Percentiles rank a stretch among this genome's conserved stretches.
phyloP scores from a whole-genome alignment of 345 rosid species.

The Cochlearia excelsa region DNA sequence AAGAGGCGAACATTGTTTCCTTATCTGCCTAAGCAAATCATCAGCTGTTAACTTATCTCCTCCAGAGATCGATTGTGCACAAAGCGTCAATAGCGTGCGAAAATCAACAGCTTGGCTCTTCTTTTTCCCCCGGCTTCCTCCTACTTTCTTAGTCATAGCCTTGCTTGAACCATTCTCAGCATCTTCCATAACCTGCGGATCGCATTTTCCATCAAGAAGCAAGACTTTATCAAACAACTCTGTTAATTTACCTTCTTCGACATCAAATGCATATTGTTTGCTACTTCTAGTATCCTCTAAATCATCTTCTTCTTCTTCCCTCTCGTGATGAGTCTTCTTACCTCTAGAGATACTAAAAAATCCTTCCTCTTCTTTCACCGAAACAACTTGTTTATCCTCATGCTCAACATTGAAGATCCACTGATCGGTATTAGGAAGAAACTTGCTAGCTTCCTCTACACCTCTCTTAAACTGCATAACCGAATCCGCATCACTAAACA shows the following conservation, averaged over 20 bases:
- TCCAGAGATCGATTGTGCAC: slow-evolving; percentile 73
- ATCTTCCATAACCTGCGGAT: slow-evolving; percentile 21
- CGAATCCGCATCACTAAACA: slow-evolving; percentile 56
- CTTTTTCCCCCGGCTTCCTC: slow-evolving; percentile 43
- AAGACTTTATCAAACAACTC: slow-evolving; percentile 74
- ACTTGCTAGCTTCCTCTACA: slow-evolving; percentile 80
- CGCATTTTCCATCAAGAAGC: slow-evolving; percentile 36
- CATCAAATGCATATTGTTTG: slow-evolving; percentile 53
- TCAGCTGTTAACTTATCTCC: slow-evolving; percentile 61
- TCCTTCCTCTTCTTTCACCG: slow-evolving; percentile 36
- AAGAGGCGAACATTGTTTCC: slow-evolving; percentile 55
- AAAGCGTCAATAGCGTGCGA: slow-evolving; percentile 56
- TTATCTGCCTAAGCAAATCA: slow-evolving; percentile 72
- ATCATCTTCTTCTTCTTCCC: slow-evolving; percentile 48
- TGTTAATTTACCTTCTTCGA: slow-evolving; percentile 53
- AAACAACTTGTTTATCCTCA: slow-evolving; percentile 17
- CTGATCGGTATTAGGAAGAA: slow-evolving; percentile 61
- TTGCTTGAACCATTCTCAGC: slow-evolving; percentile 27
- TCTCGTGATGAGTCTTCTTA: slow-evolving; percentile 55
- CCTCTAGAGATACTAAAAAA: slow-evolving; percentile 35
- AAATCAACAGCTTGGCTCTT: slow-evolving; percentile 65
- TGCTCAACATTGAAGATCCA: slow-evolving; percentile 41
- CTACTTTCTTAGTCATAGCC: slow-evolving; percentile 35
- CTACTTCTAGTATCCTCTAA: slow-evolving; percentile 56
- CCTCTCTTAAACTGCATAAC: slow-evolving; percentile 67